phyloP scores from a whole-genome alignment of 164 flowering plant species.

The Saururus chinensis region DNA sequence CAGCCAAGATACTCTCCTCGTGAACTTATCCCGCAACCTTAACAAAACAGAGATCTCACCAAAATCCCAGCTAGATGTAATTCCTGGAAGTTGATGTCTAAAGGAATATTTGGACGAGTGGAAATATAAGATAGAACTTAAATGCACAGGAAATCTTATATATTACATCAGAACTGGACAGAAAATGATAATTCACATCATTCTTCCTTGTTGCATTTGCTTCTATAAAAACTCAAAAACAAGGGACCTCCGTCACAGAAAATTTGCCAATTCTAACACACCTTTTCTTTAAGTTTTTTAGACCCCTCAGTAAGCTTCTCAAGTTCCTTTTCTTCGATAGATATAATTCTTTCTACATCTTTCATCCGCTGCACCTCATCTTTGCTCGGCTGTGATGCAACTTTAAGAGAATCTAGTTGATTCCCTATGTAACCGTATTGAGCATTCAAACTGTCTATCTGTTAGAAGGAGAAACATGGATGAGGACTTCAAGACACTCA shows the following conservation, averaged over 20 bases:
- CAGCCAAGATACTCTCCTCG: too few relatives aligned
- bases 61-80: too few relatives aligned
- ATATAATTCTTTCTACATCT: conserved; percentile 46
- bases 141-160: too few relatives aligned
- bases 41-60: too few relatives aligned
- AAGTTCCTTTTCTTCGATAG: conserved; percentile 69
- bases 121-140: too few relatives aligned
- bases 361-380: conserved; percentile 58
- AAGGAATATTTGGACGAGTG: too few relatives aligned
- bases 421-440: conserved; percentile 58
- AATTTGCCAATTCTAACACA: conserved; percentile 10
- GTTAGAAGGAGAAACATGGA: conserved; percentile 8
- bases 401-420: conserved; percentile 67
- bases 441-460: conserved; percentile 71
- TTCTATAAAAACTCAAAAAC: not conserved
- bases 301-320: conserved; percentile 52
- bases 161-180: too few relatives aligned
- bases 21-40: too few relatives aligned
- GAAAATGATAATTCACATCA: too few relatives aligned
- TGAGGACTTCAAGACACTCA: not conserved
- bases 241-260: not conserved
- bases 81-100: too few relatives aligned
- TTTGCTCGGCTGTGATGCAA: conserved; percentile 59
- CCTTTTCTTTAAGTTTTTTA: conserved; percentile 75
- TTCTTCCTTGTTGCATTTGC: not conserved